Evolutionary conservation across 257 asterid species (phyloP).

Genomic region (Thymus quinquecostatus): DNA sequence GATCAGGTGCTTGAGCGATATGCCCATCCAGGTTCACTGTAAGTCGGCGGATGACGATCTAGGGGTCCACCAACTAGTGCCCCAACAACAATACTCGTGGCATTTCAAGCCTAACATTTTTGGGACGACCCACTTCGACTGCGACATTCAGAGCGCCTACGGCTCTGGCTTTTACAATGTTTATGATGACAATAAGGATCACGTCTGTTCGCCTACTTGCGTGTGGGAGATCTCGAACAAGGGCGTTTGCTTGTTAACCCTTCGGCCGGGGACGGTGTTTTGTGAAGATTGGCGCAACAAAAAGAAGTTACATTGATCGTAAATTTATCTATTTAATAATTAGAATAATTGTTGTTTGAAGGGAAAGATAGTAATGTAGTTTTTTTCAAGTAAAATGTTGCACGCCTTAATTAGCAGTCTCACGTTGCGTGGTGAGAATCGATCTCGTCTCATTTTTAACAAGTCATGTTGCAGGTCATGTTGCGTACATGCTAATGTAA

Average conservation of each 20-base stretch:
- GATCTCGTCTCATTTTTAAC: too few relatives aligned
- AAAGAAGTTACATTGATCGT: neutral
- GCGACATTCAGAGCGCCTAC: neutral
- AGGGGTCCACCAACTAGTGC: neutral
- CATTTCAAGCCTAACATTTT: slow-evolving; percentile 3
- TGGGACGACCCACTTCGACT: neutral
- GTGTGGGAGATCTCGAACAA: neutral
- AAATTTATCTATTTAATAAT: too few relatives aligned
- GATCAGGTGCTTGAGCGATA: neutral
- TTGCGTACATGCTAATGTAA: too few relatives aligned
- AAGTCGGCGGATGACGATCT: neutral
- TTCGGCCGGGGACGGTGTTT: neutral
- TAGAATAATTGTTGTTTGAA: neutral
- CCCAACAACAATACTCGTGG: neutral
- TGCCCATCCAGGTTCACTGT: neutral
- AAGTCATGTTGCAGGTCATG: too few relatives aligned
- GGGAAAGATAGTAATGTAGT: too few relatives aligned
- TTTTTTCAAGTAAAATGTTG: neutral
- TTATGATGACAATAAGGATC: neutral
- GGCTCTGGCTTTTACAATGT: neutral
- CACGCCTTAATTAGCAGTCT: neutral
- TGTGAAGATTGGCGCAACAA: slow-evolving; percentile 1
- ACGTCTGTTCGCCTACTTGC: neutral
- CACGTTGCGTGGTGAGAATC: too few relatives aligned
- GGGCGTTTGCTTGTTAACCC: neutral